Conservation (phyloP, 1,139 yeast genomes). For the Barnettozyma hawaiiensis region DNA sequence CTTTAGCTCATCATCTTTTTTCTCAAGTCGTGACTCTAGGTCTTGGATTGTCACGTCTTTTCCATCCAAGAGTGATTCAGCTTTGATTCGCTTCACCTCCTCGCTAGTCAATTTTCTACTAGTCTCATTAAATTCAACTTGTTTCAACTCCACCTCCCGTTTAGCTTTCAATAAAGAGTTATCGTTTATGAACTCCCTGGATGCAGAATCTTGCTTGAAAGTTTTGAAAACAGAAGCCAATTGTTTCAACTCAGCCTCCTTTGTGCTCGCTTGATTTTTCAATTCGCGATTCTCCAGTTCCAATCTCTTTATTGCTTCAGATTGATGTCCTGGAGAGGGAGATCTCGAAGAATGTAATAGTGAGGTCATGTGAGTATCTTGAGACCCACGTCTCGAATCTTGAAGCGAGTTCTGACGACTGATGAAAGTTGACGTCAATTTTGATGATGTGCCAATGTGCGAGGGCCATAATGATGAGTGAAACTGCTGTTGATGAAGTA, state of each 20-base stretch:
- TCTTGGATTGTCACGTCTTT: conserved; percentile 1
- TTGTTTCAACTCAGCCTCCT: conserved; percentile 8
- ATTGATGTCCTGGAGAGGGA: conserved; percentile 8
- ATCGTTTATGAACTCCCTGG: conserved; percentile 31
- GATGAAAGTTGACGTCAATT: not conserved
- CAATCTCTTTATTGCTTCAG: conserved; percentile 11
- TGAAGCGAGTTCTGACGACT: conserved; percentile 1
- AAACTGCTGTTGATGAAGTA: conserved; percentile 62
- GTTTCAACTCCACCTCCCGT: conserved; percentile 19
- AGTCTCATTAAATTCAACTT: conserved; percentile 13
- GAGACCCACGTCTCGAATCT: conserved; percentile 1
- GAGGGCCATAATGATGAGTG: conserved; percentile 56
- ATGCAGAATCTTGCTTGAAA: conserved; percentile 31
- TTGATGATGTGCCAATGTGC: conserved; percentile 6
- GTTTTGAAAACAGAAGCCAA: conserved; percentile 23
- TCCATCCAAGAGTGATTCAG: not conserved
- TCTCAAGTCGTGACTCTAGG: not conserved
- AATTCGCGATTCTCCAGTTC: conserved; percentile 12
- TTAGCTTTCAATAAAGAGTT: conserved; percentile 22
- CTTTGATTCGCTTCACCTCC: conserved; percentile 9
- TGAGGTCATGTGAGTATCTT: not conserved
- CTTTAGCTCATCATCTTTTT: conserved; percentile 1
- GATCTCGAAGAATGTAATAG: conserved; percentile 8
- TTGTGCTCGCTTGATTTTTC: not conserved
- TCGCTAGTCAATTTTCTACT: conserved; percentile 13